These are phyloP conservation scores for Pisolithus marmoratus DNA, from an alignment of 768 basidiomycete species.

Conservation along the genomic window DNA sequence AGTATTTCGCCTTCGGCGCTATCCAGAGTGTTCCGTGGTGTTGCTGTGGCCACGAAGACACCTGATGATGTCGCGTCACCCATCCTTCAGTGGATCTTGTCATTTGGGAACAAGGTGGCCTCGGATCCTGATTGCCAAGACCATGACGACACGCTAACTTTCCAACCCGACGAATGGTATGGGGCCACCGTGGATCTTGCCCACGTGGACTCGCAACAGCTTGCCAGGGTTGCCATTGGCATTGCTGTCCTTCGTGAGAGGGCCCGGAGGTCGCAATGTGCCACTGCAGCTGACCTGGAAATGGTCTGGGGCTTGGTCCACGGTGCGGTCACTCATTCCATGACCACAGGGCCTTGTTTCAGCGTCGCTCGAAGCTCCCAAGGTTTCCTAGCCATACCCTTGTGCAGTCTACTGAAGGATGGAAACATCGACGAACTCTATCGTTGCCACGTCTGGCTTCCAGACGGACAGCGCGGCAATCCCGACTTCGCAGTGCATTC, in stretches of 20 bases:
- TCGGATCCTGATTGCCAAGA: not conserved
- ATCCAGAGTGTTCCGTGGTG: too few species aligned
- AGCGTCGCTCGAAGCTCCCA: not conserved
- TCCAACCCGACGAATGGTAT: not conserved
- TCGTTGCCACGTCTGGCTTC: not conserved
- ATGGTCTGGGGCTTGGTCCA: not conserved
- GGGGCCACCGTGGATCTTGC: not conserved
- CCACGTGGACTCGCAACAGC: not conserved
- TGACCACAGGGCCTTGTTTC: not conserved
- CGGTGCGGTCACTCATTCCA: not conserved
- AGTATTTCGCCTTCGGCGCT: not conserved
- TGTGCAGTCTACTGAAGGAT: not conserved
- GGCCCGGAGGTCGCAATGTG: not conserved
- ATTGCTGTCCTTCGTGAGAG: not conserved
- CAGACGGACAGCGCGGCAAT: too few species aligned
- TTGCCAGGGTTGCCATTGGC: not conserved
- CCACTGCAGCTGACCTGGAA: not conserved
- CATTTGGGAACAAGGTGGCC: not conserved
- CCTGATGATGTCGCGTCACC: not conserved
- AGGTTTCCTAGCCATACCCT: not conserved
- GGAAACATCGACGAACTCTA: not conserved
- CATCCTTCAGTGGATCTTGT: not conserved
- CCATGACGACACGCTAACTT: not conserved
- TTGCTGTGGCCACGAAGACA: not conserved
- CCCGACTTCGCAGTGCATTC: too few species aligned